Evolutionary conservation across 2,329 filamentous ascomycete species (phyloP), one percentile per base, ranked within the genome.

Genomic region (Trichophyton rubrum): DNA sequence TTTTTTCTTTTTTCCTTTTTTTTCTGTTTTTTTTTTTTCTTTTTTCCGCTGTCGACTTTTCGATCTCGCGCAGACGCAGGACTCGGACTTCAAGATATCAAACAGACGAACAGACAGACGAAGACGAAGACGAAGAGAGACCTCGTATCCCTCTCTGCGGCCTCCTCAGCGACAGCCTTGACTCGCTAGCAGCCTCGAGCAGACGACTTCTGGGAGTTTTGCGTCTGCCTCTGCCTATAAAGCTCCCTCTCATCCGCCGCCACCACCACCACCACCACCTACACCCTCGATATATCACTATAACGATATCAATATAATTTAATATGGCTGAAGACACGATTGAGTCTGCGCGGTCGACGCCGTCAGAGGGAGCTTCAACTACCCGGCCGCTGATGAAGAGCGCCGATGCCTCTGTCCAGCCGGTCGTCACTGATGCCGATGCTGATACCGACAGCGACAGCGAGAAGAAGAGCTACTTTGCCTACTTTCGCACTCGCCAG

Each of bases 401-500:
- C 30, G 20, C 47, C 55, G 56, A 45, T n/a, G 43, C 22, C 11
- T 38, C 33, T 13, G 33, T 38, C 33, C 33, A 13, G 33, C 33
- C 33, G 4, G 30, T 33, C 1, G 30, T 1, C 6, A 20, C 69
- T 8, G 73, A 71, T 15, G 45, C 69, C 7, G 73, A 71, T 15
- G 74, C 75, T 49, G 72, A 72, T 41, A 67, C 75, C 8, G 73
- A 74, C 33, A 67, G 71, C 58, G 64, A 6, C 27, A 30, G 73
- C 59, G 6, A n/a, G 20, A 78, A 79, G 73, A 75, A 77, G 65
- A 73, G 77, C 3, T 79, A 77, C 65, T 81, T 85, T 66, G 77
- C 86, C 49, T 97, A 93, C 75, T 79, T 97, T 64, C 81, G 80
- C 67, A 96, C 91, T 9, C 80, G 80, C 69, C 89, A 96, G 71